Evolutionary conservation across 1,284 basidiomycete species (phyloP), one percentile per base, ranked within the genome.

Genomic region (Cutaneotrichosporon sp.): DNA sequence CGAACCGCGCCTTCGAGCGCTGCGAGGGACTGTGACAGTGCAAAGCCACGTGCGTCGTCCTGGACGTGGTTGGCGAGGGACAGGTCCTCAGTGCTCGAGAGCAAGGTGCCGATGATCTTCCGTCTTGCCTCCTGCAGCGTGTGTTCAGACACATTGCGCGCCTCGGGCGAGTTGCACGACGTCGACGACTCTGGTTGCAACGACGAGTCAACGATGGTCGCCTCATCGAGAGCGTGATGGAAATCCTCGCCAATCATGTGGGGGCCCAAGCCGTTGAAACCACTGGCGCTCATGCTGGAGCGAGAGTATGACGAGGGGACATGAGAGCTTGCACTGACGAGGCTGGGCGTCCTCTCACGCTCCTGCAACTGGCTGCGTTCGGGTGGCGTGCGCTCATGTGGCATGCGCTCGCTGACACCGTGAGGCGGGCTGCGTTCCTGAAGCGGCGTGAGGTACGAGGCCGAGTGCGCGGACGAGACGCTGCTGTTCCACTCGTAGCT

Each of bases 111-210:
- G 13, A 77, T 67, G 49, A 77, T 75, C 67, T 70, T 75, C 55
- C 73, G 73, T 18, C 77, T 63, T 22, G 77, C 76, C 51, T 74
- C 67, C 21, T 75, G 74, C n/a, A 79, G 69, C 4, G 72, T 76
- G 62, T 73, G 71, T 62, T 75, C 76, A 52, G 73, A 75, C 56
- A 73, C 63, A 26, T 75, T 61, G 9, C 75, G 67, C 66, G 30
- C 52, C 22, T 61, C 56, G 26, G 61, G 62, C 6, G 63, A 60
- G 31, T 47, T 26, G 52, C 52, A 46, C n/a, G 38, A 21, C 16
- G 31, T 18, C 62, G 58, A 52, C 32, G 64, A 32, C 26, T 56
- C 55, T 4, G 38, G n/a, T 5, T 34, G 53, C 14, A 36, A 56
- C n/a, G 34, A 38, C 30, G 69, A 36, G 30, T 72, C 73, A 16